phyloP scores from a whole-genome alignment of 345 rosid species.

The Acer saccharum region DNA sequence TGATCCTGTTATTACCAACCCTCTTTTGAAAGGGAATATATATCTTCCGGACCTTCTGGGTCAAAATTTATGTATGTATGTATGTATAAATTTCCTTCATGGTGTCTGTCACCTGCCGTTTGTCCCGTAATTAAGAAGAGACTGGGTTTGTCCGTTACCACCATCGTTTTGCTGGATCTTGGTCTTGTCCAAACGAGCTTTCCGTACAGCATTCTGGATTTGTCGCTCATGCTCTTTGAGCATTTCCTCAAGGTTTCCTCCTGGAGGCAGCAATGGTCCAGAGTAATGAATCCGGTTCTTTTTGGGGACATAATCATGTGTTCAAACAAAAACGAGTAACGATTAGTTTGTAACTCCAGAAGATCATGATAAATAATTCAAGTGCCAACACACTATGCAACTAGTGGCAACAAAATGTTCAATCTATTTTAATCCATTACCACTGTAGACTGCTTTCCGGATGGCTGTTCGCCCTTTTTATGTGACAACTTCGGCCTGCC shows the following conservation, averaged over 20 bases:
- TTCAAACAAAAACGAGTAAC: constrained; percentile 18
- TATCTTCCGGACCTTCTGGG: constrained; percentile 6
- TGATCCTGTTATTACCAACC: not conserved
- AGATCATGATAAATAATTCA: not conserved
- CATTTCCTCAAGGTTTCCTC: constrained; percentile 85
- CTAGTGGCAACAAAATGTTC: not conserved
- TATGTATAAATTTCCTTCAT: constrained; percentile 3
- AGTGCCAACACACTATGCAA: not conserved
- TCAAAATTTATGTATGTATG: constrained; percentile 1
- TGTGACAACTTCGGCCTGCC: constrained; percentile 34
- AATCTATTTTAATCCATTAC: constrained; percentile 32
- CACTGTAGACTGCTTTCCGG: constrained; percentile 31
- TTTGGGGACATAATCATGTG: constrained; percentile 40
- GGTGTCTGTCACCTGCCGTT: constrained; percentile 36
- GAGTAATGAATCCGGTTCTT: constrained; percentile 60
- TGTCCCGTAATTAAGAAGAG: constrained; percentile 33
- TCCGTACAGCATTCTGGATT: constrained; percentile 79
- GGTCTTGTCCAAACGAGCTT: constrained; percentile 66
- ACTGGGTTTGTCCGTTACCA: constrained; percentile 35
- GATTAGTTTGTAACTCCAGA: constrained; percentile 8
- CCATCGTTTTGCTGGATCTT: constrained; percentile 28
- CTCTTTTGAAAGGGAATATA: not conserved
- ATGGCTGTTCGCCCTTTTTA: constrained; percentile 39
- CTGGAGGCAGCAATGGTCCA: constrained; percentile 65
- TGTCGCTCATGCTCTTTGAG: constrained; percentile 83